phyloP scores from a whole-genome alignment of 108 stramenopile genomes.

The Fragilaria radians region DNA sequence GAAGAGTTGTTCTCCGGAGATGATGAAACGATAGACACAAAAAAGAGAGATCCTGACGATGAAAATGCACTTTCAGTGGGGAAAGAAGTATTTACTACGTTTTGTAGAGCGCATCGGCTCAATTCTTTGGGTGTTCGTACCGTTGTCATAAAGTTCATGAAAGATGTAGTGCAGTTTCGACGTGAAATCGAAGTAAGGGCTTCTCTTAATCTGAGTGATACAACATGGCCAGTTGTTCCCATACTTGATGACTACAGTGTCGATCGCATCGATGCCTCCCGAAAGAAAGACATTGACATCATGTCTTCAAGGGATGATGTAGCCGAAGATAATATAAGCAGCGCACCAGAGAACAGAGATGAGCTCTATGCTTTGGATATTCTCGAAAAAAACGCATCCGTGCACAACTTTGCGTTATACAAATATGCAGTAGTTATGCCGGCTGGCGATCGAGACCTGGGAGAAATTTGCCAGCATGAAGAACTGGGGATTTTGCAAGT shows the following conservation, averaged over 20 bases:
- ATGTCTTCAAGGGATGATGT: slow-evolving; percentile 3
- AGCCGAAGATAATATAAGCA: neutral
- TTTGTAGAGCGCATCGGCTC: slow-evolving; percentile 21
- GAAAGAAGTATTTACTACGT: slow-evolving; percentile 20
- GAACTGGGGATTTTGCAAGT: neutral
- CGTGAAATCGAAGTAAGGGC: neutral
- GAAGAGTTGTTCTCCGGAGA: slow-evolving; percentile 4
- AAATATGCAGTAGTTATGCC: slow-evolving; percentile 2
- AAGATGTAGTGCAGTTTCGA: neutral
- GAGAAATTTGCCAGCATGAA: neutral
- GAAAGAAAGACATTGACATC: neutral
- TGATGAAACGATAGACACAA: slow-evolving; percentile 3
- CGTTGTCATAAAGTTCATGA: slow-evolving; percentile 2
- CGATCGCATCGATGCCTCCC: neutral
- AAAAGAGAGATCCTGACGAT: slow-evolving; percentile 6
- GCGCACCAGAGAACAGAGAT: neutral
- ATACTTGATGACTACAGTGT: neutral
- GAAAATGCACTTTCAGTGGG: slow-evolving; percentile 11
- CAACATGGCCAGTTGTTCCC: slow-evolving; percentile 13
- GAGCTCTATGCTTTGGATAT: neutral
- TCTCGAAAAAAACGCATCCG: neutral
- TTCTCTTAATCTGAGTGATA: neutral
- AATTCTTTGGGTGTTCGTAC: slow-evolving; percentile 19
- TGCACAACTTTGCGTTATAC: slow-evolving; percentile 5
- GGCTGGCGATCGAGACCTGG: neutral